Base-by-base conservation (phyloP, 2,329 filamentous ascomycete genomes). In the Pseudonectria foliicola region DNA sequence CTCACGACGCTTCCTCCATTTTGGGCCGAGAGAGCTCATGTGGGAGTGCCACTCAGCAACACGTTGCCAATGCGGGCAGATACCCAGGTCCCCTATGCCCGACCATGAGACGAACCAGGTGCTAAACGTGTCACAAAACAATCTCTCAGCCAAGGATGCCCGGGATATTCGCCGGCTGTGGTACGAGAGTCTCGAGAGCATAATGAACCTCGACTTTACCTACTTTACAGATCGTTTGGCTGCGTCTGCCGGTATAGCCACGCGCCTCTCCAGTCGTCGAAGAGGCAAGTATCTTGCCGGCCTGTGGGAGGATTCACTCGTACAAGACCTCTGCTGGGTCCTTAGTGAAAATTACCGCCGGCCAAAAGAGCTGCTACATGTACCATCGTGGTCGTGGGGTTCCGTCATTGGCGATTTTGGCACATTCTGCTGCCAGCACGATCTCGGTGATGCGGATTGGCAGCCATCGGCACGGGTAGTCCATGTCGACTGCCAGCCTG, bases 41-140 rank as follows among this genome's bases (percentile, higher is more conserved):
- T 46, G 42, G 41, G 44, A 46, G 23, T 46, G 42, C 29, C 44
- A 38, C 27, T 37, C 37, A 4, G 34, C 21, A 21, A 44, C 41
- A 10, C 30, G 27, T 28, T 46, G 43, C 31, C 43, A 46, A 24
- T 46, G 43, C 30, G 30, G 38, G 10, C 35, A 37, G 25, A 34
- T 32, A 12, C 34, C 32, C 15, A 29, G 18, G 14, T 15, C 13
- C 10, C 34, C 30, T 30, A 32, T 31, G 7, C 26, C 31, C 13
- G 34, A 39, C 16, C 27, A 35, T 27, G 18, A 33, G 18, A 39
- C 38, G 10, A 40, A 40, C 25, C 36, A 39, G 13, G 39, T 39
- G 13, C 36, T 42, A 29, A 42, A 39, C 25, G 39, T 36, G 2
- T 35, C 37, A 25, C 34, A 42, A 24, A 24, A 38, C 11, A 27